Evolutionary conservation across 164 flowering plant genomes (phyloP).

Genomic region (Pachysandra terminalis): DNA sequence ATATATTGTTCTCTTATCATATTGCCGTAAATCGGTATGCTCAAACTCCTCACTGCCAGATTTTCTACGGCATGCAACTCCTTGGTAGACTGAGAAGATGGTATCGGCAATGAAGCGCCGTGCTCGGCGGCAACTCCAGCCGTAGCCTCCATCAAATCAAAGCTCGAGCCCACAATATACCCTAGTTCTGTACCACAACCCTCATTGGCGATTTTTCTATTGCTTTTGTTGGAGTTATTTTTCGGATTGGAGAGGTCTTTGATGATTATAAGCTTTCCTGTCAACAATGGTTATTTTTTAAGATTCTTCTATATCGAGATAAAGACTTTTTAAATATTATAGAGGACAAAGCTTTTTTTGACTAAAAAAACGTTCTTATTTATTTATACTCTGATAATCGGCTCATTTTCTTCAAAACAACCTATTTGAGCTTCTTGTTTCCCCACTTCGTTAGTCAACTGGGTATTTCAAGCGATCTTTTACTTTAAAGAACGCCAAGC

Average conservation of each 20-base stretch:
- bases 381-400: too few species aligned
- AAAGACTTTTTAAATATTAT: too few species aligned
- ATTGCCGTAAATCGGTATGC: constrained; percentile 52
- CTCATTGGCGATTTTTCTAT: background rate
- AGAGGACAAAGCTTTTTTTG: too few species aligned
- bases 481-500: too few species aligned
- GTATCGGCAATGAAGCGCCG: constrained; percentile 48
- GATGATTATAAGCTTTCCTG: background rate
- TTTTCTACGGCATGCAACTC: constrained; percentile 80
- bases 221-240: too few species aligned
- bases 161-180: constrained; percentile 9
- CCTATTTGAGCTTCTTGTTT: too few species aligned
- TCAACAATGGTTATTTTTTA: too few species aligned
- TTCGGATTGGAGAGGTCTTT: background rate
- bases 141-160: constrained; percentile 56
- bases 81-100: constrained; percentile 34
- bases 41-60: constrained; percentile 57
- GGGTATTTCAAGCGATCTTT: too few species aligned
- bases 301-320: too few species aligned
- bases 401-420: too few species aligned
- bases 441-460: too few species aligned
- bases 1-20: constrained; percentile 77
- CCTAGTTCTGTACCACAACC: constrained; percentile 10
- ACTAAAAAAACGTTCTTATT: too few species aligned
- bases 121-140: constrained; percentile 46